Evolutionary conservation across 495 filamentous ascomycete genomes (phyloP), one percentile per base, ranked within the genome.

Genomic region (Neurospora discreta): DNA sequence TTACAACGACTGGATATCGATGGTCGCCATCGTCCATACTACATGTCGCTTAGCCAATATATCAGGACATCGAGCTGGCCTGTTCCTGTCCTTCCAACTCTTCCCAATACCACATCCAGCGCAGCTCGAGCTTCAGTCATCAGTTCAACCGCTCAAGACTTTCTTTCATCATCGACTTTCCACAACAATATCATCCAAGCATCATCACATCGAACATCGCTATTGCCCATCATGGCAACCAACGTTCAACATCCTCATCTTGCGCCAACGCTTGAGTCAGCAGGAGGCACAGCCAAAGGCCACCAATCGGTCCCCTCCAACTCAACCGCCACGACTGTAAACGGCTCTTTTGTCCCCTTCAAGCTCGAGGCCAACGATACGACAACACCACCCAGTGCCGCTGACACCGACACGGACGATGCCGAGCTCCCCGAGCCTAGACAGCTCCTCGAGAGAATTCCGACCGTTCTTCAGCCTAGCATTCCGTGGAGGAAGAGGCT

Each of bases 401-500:
- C 2, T 7, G 52, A 65, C 26, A 65, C 9, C 46, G 30, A 23
- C 23, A 39, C 44, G 3, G 58, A 67, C 13, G 26, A 23, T 20
- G n/a, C 42, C 26, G 8, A 20, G 39, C 46, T 33, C 20, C 33
- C 73, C 11, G n/a, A 15, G 60, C n/a, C 41, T 52, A 39, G 67
- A 39, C 52, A 68, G 9, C 13, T 71, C 23, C 74, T 79, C 42
- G 73, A 76, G 42, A 68, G 76, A 38, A 70, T 78, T 3, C 78
- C 78, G 33, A 79, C 78, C 15, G 74, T 75, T 46, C 73, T 79
- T 10, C 78, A 79, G 60, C 78, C 78, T 1, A 75, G 69, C 33
- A 42, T 80, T 5, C 76, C 78, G 23, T 78, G 77, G 73, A 75
- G 76, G 65, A 71, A 78, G 26, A 82, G 90, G 6, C 79, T 91